Base-by-base conservation (phyloP, 2,329 filamentous ascomycete genomes). In the Fusarium longipes region DNA sequence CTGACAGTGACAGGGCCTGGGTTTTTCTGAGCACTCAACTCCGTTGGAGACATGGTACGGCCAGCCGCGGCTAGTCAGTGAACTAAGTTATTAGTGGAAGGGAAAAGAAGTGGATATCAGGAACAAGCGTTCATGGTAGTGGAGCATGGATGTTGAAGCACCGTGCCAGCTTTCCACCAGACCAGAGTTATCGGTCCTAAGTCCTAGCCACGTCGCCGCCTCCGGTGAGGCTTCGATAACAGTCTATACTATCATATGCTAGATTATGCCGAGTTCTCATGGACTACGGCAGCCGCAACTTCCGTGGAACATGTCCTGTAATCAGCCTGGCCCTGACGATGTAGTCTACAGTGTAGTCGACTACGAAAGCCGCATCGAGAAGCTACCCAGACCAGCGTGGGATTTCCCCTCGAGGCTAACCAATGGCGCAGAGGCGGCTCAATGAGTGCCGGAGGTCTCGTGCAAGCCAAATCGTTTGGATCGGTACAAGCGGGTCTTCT, bases 391-490 rank as follows among this genome's bases (percentile, higher is more conserved):
- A 25, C n/a, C 9, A 51, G 38, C 39, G 51, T 57, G 38, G 48
- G 35, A 24, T 57, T 30, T 43, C 36, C n/a, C n/a, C 15, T 40
- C 48, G 53, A 30, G 18, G 45, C 53, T 50, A 54, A 54, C 51
- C 50, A 57, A 58, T 59, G 33, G 53, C 40, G 39, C 32, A 47
- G 47, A n/a, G 32, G 56, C 44, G 30, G 65, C 36, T 51, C 33
- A 38, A 63, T 57, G 57, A 73, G 47, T 73, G 69, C 70, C 70
- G 68, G 70, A 64, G 71, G 71, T 72, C 71, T 71, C 65, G 71
- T 73, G 71, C 67, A 49, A 70, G 54, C 67, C 59, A 73, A 73
- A 73, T 73, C 70, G 71, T 53, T 54, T 70, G 58, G 55, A 73
- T 73, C 71, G 71, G 58, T 65, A 58, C 58, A 50, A 63, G 71